Conservation (phyloP, 129 eudicot genomes). For the Arctium lappa region DNA sequence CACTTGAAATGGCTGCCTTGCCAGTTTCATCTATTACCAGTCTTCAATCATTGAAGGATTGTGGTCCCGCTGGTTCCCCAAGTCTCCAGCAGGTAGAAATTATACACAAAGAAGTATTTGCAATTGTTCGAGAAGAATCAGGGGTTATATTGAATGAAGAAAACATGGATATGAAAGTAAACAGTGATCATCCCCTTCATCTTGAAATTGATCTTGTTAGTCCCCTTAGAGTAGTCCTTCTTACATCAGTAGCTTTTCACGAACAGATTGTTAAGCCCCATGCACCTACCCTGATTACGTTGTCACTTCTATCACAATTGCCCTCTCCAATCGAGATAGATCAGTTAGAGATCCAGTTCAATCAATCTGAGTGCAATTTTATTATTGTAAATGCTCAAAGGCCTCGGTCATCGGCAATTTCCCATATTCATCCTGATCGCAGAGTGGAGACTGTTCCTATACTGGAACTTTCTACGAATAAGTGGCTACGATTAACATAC, state of each 20-base stretch:
- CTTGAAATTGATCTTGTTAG: conserved; percentile 96
- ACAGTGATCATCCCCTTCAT: conserved; percentile 61
- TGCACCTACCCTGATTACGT: conserved; percentile 51
- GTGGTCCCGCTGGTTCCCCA: conserved; percentile 84
- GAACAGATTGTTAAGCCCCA: conserved; percentile 86
- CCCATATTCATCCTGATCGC: conserved; percentile 62
- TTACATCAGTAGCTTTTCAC: conserved; percentile 94
- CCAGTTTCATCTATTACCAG: conserved; percentile 45
- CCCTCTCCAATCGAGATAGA: conserved; percentile 78
- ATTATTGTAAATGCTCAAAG: conserved; percentile 66
- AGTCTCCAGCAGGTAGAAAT: conserved; percentile 51
- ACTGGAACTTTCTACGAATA: conserved; percentile 63
- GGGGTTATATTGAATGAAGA: conserved; percentile 21
- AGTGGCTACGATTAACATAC: conserved; percentile 85
- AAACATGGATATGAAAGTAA: conserved; percentile 40
- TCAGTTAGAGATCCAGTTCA: conserved; percentile 87
- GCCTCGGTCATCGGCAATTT: conserved; percentile 48
- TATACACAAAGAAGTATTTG: conserved; percentile 74
- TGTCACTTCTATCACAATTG: conserved; percentile 83
- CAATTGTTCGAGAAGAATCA: conserved; percentile 58
- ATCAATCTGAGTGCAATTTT: conserved; percentile 91
- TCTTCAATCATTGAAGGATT: conserved; percentile 39
- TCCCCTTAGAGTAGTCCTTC: conserved; percentile 83
- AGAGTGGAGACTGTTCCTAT: conserved; percentile 72
- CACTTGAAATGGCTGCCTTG: conserved; percentile 96